Conservation (phyloP, 345 rosid genomes). For the Toxicodendron radicans region DNA sequence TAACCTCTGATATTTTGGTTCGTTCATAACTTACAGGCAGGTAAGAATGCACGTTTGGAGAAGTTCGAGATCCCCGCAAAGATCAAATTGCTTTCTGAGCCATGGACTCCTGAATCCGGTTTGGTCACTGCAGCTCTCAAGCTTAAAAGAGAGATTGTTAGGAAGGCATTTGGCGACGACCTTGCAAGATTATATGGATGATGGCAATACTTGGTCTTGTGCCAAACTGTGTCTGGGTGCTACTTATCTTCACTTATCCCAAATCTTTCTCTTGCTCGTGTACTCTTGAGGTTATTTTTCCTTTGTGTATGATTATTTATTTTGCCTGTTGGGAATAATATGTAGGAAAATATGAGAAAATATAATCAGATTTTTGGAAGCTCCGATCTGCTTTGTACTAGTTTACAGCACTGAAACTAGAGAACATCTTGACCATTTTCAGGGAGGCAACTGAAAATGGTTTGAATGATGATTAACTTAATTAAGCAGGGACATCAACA, state of each 20-base stretch:
- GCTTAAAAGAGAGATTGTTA: constrained; percentile 83
- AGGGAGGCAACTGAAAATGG: neutral
- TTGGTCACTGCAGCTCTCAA: constrained; percentile 91
- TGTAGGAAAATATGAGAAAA: neutral
- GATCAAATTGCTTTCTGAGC: constrained; percentile 70
- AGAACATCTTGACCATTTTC: no score
- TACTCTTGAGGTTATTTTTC: neutral
- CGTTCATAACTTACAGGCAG: constrained; percentile 47
- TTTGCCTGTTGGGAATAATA: neutral
- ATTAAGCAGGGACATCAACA: no score
- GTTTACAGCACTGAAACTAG: no score
- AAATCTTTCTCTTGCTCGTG: neutral
- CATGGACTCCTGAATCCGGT: constrained; percentile 98
- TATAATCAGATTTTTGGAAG: neutral
- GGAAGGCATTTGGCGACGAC: constrained; percentile 70
- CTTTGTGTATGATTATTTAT: neutral
- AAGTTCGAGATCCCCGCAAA: constrained; percentile 94
- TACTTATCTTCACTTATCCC: neutral
- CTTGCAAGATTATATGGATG: constrained; percentile 66
- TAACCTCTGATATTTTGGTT: neutral
- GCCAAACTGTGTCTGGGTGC: neutral
- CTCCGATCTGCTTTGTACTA: no score
- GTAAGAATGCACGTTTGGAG: constrained; percentile 66
- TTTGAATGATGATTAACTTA: no score
- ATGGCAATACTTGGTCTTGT: constrained; percentile 2